Evolutionary conservation across 2,329 filamentous ascomycete species (phyloP).

Genomic region (Phialophora macrospora): DNA sequence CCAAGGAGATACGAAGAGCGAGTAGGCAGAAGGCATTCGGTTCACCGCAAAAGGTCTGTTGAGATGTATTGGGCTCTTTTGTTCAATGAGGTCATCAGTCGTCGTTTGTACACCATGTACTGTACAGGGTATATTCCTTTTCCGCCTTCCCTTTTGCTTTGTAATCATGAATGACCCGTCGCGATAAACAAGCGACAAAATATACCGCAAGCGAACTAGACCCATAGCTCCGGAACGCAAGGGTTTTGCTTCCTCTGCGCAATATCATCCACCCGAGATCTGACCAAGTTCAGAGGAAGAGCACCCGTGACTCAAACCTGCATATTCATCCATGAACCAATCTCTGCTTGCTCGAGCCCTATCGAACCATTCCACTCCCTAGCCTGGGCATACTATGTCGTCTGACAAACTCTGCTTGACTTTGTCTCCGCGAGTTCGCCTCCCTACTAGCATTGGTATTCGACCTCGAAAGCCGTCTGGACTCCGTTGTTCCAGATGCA

Average conservation of each 20-base stretch:
- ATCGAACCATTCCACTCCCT: constrained; percentile 24
- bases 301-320: not conserved
- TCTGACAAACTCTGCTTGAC: constrained; percentile 29
- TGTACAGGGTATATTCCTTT: not conserved
- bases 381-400: constrained; percentile 26
- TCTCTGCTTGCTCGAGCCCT: constrained; percentile 4
- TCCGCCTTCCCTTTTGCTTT: not conserved
- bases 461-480: constrained; percentile 29
- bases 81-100: not conserved
- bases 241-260: not conserved
- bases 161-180: not conserved
- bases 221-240: not conserved
- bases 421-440: constrained; percentile 30
- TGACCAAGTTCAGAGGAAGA: not conserved
- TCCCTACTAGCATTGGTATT: constrained; percentile 24
- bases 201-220: not conserved
- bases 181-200: not conserved
- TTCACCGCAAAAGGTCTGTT: too few species aligned
- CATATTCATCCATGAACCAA: not conserved
- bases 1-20: too few species aligned
- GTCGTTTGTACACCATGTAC: not conserved
- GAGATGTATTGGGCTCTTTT: not conserved
- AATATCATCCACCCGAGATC: not conserved
- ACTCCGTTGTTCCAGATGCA: constrained; percentile 25
- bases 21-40: too few species aligned